These are phyloP conservation scores for Paxillus involutus DNA, from an alignment of 768 basidiomycete species.

Conservation along the genomic window DNA sequence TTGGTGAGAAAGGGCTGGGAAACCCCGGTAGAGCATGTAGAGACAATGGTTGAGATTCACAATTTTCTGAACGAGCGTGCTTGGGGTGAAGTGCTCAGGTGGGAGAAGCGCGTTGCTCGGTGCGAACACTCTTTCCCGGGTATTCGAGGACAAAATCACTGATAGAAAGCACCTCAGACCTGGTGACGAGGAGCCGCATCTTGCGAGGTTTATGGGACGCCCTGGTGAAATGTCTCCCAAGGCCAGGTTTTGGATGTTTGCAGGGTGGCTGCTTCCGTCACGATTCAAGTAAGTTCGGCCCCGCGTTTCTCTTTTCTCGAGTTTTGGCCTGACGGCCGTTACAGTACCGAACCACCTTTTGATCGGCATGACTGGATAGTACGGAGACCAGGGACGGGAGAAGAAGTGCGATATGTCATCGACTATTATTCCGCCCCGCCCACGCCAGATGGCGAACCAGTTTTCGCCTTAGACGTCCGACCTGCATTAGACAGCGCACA, in stretches of 20 bases:
- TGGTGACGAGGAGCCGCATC: constrained; percentile 61
- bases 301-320: background rate
- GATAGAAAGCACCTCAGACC: constrained; percentile 35
- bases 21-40: constrained; percentile 93
- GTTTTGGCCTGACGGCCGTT: constrained; percentile 1
- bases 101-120: constrained; percentile 69
- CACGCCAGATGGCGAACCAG: constrained; percentile 87
- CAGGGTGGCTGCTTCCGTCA: constrained; percentile 87
- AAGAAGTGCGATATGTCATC: constrained; percentile 93
- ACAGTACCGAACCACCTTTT: constrained; percentile 88
- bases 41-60: constrained; percentile 97
- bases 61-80: constrained; percentile 97
- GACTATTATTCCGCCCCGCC: constrained; percentile 97
- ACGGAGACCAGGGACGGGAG: constrained; percentile 72
- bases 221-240: constrained; percentile 96
- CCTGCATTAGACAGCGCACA: constrained; percentile 87
- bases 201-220: constrained; percentile 83
- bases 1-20: constrained; percentile 96
- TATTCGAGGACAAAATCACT: background rate
- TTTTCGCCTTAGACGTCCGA: constrained; percentile 93
- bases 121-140: constrained; percentile 4
- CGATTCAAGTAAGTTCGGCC: constrained; percentile 73
- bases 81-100: constrained; percentile 91
- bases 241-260: constrained; percentile 81
- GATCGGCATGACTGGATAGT: constrained; percentile 99